Evolutionary conservation across 106 monocot species (phyloP), one percentile per base, ranked within the genome.

Genomic region (Phalaenopsis equestris): DNA sequence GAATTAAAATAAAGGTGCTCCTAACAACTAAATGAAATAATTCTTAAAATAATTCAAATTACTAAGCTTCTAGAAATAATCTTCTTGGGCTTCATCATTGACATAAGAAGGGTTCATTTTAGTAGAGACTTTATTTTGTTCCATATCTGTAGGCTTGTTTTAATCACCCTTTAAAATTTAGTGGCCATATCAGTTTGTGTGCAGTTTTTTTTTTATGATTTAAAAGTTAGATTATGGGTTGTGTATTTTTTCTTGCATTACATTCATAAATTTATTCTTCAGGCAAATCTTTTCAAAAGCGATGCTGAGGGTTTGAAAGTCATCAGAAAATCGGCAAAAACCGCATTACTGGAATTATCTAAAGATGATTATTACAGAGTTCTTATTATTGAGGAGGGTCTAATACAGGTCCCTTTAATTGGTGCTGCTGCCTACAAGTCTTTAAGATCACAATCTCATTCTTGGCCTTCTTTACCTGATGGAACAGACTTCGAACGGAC

Each of bases 391-490:
- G 95, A 96, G 80, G 93, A 93, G 84, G 93, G 91, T 75, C 78
- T 96, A 41, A 75, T 96, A 11, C 81, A 85, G 38, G 93, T 93
- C 57, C 95, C 95, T 74, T 4, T 96, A 75, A 67, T 93, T 84
- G 95, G 93, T 72, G 42, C 91, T 72, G 56, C 88, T 72, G 86
- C 89, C 41, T 96, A 93, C 80, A 89, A 87, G 80, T 85, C 89
- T 56, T 89, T 91, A 74, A 93, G 82, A 56, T 84, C 89, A 65
- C 83, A 75, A 56, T 77, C 89, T 57, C 78, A 89, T 85, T 96
- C 88, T 56, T 93, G 95, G 93, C 95, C 95, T 30, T 91, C 93
- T 65, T 87, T 96, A 80, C 93, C 95, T 42, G 95, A 91, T 88
- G 95, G 95, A 16, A 88, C 86, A 45, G 85, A 91, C 83, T 78